Percentiles rank a stretch among this genome's conserved stretches.
These are phyloP conservation scores for Phytophthora europaea DNA, from an alignment of 352 stramenopile species.

Conservation along the genomic window DNA sequence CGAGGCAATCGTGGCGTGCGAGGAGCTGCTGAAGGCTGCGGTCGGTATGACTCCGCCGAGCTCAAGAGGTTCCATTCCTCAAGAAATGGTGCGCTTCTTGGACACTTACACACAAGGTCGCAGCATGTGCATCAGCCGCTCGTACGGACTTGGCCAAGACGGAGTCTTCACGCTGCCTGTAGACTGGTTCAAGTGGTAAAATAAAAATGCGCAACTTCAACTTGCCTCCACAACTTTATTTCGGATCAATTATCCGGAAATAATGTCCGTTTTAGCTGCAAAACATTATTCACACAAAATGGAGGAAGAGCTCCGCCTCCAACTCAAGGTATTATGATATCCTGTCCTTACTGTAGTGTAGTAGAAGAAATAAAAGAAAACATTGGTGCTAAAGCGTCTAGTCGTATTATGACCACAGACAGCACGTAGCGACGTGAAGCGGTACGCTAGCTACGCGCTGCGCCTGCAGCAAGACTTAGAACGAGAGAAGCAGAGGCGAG, in stretches of 20 bases:
- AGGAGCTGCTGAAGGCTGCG: slow-evolving; percentile 47
- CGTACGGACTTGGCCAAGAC: slow-evolving; percentile 55
- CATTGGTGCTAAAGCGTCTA: background rate
- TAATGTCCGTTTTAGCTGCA: background rate
- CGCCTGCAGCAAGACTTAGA: slow-evolving; percentile 44
- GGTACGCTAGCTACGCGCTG: slow-evolving; percentile 43
- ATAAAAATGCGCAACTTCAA: slow-evolving; percentile 19
- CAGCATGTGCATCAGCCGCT: slow-evolving; percentile 43
- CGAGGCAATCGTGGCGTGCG: slow-evolving; percentile 42
- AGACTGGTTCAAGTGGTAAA: slow-evolving; percentile 51
- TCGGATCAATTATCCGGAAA: background rate
- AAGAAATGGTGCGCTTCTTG: slow-evolving; percentile 38
- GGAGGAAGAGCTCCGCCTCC: slow-evolving; percentile 36
- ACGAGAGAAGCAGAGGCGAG: slow-evolving; percentile 33
- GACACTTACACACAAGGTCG: slow-evolving; percentile 43
- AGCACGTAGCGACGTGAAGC: slow-evolving; percentile 45
- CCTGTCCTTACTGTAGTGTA: too few species aligned
- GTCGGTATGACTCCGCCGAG: slow-evolving; percentile 33
- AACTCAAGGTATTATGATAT: slow-evolving; percentile 45
- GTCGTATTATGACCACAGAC: slow-evolving; percentile 10
- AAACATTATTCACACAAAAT: slow-evolving; percentile 31
- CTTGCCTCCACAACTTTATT: slow-evolving; percentile 14
- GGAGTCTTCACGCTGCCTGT: slow-evolving; percentile 53
- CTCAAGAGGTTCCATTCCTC: slow-evolving; percentile 27
- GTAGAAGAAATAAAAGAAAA: background rate